phyloP scores from a whole-genome alignment of 257 asterid genomes.

The Solanum clarkiae region DNA sequence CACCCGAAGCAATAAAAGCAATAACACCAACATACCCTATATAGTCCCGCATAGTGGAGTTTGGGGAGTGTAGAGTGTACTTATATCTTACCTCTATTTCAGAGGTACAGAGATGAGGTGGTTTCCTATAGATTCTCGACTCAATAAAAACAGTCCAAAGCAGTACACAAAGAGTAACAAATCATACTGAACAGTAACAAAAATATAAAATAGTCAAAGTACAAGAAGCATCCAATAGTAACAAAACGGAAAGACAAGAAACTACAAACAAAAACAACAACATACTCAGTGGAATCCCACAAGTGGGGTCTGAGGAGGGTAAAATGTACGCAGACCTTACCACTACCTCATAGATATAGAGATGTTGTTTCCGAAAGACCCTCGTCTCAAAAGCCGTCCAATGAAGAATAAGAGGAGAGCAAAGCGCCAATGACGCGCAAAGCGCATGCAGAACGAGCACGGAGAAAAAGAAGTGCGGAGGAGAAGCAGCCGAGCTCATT shows the following conservation, averaged over 20 bases:
- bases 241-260: not conserved
- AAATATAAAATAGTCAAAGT: not conserved
- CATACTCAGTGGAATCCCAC: too few species aligned
- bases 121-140: not conserved
- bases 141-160: not conserved
- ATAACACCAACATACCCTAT: not conserved
- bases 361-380: too few species aligned
- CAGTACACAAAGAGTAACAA: not conserved
- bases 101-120: not conserved
- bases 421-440: too few species aligned
- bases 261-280: not conserved
- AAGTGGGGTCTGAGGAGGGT: too few species aligned
- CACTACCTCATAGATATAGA: too few species aligned
- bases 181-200: not conserved
- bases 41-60: not conserved
- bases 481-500: too few species aligned
- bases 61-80: not conserved
- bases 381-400: too few species aligned
- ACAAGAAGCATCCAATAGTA: not conserved
- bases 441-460: too few species aligned
- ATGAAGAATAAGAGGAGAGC: too few species aligned
- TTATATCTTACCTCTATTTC: not conserved
- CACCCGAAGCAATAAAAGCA: too few species aligned
- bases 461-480: too few species aligned
- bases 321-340: too few species aligned